Evolutionary conservation across 225 moss, liverwort and hornwort genomes (phyloP), one percentile per base, ranked within the genome.

Genomic region (Marchantia paleacea): DNA sequence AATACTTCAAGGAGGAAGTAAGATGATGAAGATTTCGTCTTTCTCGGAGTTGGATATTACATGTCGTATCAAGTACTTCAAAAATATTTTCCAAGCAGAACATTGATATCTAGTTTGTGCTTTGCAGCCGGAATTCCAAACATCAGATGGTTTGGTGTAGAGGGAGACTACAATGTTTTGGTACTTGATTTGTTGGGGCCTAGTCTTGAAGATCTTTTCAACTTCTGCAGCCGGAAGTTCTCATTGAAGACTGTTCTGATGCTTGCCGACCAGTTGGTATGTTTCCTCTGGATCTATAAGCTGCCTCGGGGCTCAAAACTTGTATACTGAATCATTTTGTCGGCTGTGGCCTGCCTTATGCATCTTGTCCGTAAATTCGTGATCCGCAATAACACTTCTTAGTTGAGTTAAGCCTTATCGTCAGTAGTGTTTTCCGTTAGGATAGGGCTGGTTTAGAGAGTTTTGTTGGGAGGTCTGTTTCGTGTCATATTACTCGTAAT

Each of bases 1-100:
- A 86, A 97, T 97, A 20, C 90, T 97, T 80, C 97, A 97, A 89
- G 97, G 97, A 84, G 97, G 97, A 89, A 97, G 97, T 97, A 94
- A 87, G 93, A 10, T 79, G 20, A 0, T 11, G 58, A 10, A 18
- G 26, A 52, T n/a, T 65, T 63, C 12, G 8, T 25, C 11, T 29
- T 60, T 10, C 51, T 13, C 29, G 71, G 77, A 60, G 22, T 73
- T 64, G n/a, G 29, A 29, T 28, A 16, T 1, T 66, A 16, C 15
- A 25, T 47, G 24, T 7, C 47, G 47, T 62, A 28, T 9, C 12
- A 60, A 61, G 55, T 24, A 14, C 24, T 7, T 20, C 18, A 19
- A 3, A 50, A 18, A 7, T 72, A 7, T 16, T 72, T 20, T 47
- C 39, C 52, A 7, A 13, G 7, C 18, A 13, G 12, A 10, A 66